A percentile compares a stretch with the other conserved stretches of the same genome.
phyloP scores from a whole-genome alignment of 345 rosid genomes.

The Chamaenerion angustifolium region DNA sequence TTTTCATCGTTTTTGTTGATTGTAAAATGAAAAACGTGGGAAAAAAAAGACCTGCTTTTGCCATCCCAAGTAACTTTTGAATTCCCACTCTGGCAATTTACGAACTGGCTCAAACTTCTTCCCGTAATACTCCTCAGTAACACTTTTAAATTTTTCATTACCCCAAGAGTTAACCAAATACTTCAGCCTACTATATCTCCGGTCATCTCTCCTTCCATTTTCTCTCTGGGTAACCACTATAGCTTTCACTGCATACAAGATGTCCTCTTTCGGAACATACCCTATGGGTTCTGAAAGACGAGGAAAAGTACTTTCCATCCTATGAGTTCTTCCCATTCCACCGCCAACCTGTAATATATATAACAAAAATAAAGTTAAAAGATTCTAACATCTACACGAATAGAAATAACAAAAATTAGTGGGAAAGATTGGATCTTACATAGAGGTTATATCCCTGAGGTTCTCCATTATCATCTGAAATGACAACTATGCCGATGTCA shows the following conservation, averaged over 20 bases:
- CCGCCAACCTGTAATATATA: conserved; percentile 88
- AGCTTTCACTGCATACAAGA: conserved; percentile 85
- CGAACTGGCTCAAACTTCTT: conserved; percentile 70
- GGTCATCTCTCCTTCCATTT: conserved; percentile 94
- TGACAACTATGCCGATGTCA: conserved; percentile 72
- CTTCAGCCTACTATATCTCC: conserved; percentile 77
- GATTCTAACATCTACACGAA: no score
- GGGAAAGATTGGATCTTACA: conserved; percentile 29
- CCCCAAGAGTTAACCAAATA: conserved; percentile 96
- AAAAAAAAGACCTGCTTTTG: conserved; percentile 78
- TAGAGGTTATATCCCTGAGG: conserved; percentile 88
- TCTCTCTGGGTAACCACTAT: conserved; percentile 91
- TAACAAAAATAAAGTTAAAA: no score
- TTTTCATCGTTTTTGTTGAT: no score
- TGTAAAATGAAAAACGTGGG: no score
- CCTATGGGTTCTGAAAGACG: no score
- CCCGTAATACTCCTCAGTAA: conserved; percentile 82
- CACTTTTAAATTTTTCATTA: conserved; percentile 72
- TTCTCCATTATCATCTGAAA: conserved; percentile 69
- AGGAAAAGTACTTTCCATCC: no score
- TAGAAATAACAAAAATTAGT: no score
- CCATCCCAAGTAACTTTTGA: conserved; percentile 95
- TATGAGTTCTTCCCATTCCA: no score
- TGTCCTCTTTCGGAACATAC: no score
- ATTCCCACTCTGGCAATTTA: conserved; percentile 89